Conservation (phyloP, 768 basidiomycete species). For the Russula dissimulans region DNA sequence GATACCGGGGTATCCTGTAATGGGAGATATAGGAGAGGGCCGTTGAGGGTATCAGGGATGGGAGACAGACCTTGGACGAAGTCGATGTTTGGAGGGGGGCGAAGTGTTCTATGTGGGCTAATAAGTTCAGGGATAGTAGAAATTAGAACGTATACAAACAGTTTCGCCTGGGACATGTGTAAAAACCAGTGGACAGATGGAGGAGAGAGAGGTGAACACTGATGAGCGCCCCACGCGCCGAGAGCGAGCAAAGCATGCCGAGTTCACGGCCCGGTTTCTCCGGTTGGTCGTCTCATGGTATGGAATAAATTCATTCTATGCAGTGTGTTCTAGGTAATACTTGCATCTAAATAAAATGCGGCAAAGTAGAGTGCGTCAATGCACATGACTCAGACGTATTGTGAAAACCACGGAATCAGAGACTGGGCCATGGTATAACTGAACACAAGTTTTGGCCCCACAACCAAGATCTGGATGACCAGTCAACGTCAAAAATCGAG, state of each 20-base stretch:
- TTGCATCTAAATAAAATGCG: neutral
- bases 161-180: slow-evolving; percentile 12
- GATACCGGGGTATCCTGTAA: slow-evolving; percentile 75
- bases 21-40: slow-evolving; percentile 7
- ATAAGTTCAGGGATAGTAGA: neutral
- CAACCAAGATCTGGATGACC: slow-evolving; percentile 68
- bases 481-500: neutral
- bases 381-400: neutral
- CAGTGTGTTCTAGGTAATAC: neutral
- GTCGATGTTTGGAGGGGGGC: slow-evolving; percentile 83
- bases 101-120: slow-evolving; percentile 48
- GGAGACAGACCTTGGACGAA: slow-evolving; percentile 55
- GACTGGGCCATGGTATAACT: slow-evolving; percentile 96
- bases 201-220: neutral
- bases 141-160: neutral
- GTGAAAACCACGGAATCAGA: slow-evolving; percentile 84
- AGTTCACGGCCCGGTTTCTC: too few species aligned
- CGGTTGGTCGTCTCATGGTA: too few species aligned
- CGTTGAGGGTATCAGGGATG: neutral
- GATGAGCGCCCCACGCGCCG: neutral
- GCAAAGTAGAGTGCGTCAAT: neutral
- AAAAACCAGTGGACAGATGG: neutral
- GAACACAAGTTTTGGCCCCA: slow-evolving; percentile 97
- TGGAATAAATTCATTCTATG: neutral
- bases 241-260: neutral